Conservation (phyloP, 2,329 filamentous ascomycete genomes). For the Fusarium nanum region DNA sequence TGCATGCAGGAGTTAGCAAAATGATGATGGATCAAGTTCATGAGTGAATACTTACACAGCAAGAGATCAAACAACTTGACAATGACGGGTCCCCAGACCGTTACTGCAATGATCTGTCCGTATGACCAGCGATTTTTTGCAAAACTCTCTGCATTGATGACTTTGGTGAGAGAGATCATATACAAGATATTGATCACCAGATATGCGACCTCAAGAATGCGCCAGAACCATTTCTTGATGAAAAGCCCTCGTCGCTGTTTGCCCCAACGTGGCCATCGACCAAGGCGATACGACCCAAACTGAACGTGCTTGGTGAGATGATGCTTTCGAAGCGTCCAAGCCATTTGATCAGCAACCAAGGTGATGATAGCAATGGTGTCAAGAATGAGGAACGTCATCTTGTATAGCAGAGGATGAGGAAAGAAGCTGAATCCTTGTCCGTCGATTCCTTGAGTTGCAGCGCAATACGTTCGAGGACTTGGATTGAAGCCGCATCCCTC, state of each 20-base stretch:
- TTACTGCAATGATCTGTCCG: slow-evolving; percentile 55
- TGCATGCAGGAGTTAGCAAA: slow-evolving; percentile 41
- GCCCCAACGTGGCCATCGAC: slow-evolving; percentile 48
- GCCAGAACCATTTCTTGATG: slow-evolving; percentile 51
- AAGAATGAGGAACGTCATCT: slow-evolving; percentile 53
- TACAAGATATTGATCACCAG: slow-evolving; percentile 55
- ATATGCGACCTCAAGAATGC: slow-evolving; percentile 52
- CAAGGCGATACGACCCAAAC: slow-evolving; percentile 49
- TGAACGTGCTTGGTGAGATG: slow-evolving; percentile 48
- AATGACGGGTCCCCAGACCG: slow-evolving; percentile 55
- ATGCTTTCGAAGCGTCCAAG: slow-evolving; percentile 54
- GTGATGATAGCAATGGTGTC: slow-evolving; percentile 53
- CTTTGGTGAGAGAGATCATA: slow-evolving; percentile 52
- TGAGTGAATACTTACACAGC: slow-evolving; percentile 48
- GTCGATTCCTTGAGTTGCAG: slow-evolving; percentile 50
- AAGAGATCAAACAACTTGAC: slow-evolving; percentile 55
- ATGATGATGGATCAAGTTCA: background rate
- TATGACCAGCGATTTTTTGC: slow-evolving; percentile 52
- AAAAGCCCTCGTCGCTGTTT: slow-evolving; percentile 47
- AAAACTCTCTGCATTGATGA: slow-evolving; percentile 53
- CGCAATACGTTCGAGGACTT: slow-evolving; percentile 55
- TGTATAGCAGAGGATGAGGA: slow-evolving; percentile 53
- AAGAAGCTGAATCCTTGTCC: slow-evolving; percentile 53
- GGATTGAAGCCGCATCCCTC: slow-evolving; percentile 52
- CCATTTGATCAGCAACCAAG: slow-evolving; percentile 51